Evolutionary conservation across 129 eudicot genomes (phyloP).

Genomic region (Gnaphalium uliginosum): DNA sequence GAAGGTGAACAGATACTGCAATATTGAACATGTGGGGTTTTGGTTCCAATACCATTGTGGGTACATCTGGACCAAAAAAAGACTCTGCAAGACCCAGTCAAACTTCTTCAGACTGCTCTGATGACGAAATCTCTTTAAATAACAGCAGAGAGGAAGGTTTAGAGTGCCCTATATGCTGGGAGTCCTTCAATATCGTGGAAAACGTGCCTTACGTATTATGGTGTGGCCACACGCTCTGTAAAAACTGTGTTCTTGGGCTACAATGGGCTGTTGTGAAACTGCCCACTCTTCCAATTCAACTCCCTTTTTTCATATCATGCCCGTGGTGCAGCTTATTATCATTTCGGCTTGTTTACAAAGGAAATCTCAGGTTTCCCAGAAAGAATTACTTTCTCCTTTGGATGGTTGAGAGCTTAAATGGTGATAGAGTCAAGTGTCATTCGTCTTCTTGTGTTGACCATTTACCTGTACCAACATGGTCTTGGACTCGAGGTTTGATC

Average conservation of each 20-base stretch:
- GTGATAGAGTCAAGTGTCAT: constrained; percentile 49
- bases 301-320: constrained; percentile 55
- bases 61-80: constrained; percentile 26
- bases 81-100: constrained; percentile 33
- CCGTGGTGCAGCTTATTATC: constrained; percentile 63
- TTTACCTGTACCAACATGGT: constrained; percentile 26
- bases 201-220: constrained; percentile 56
- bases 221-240: constrained; percentile 64
- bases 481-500: constrained; percentile 30
- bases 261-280: constrained; percentile 61
- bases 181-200: constrained; percentile 58
- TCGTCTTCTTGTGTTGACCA: constrained; percentile 39
- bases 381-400: constrained; percentile 59
- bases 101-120: constrained; percentile 51
- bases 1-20: constrained; percentile 11
- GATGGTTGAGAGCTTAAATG: constrained; percentile 69
- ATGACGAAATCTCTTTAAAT: constrained; percentile 50
- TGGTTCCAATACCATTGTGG: constrained; percentile 42
- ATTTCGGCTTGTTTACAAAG: constrained; percentile 47
- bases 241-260: constrained; percentile 59
- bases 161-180: constrained; percentile 72
- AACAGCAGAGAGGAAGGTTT: constrained; percentile 55
- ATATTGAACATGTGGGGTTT: constrained; percentile 48
- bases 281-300: constrained; percentile 57
- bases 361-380: constrained; percentile 46